Conservation (phyloP, 2,329 filamentous ascomycete species). For the Cryphonectria nitschkei region DNA sequence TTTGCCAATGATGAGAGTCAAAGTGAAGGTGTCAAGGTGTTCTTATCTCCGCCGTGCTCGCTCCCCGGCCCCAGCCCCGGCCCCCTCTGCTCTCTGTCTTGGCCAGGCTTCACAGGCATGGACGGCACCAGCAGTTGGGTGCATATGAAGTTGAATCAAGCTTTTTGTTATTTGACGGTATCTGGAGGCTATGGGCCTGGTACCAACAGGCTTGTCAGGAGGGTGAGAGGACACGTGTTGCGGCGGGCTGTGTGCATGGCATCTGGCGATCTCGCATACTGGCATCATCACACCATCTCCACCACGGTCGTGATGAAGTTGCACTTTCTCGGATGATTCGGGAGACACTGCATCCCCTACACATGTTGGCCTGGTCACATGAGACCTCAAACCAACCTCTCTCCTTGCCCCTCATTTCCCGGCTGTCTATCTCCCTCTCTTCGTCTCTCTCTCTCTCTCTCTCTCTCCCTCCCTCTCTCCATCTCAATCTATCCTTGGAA, state of each 20-base stretch:
- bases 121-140: background rate
- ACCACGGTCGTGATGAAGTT: background rate
- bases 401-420: background rate
- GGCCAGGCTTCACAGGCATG: background rate
- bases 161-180: background rate
- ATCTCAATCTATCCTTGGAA: background rate
- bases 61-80: too few species aligned
- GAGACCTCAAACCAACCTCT: background rate
- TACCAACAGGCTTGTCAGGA: background rate
- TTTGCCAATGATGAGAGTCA: background rate
- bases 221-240: background rate
- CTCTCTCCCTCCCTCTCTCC: too few species aligned
- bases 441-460: too few species aligned
- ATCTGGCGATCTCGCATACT: background rate
- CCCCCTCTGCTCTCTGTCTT: too few species aligned
- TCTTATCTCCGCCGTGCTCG: slow-evolving; percentile 8
- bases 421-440: background rate
- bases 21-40: too few species aligned
- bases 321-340: background rate
- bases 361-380: background rate
- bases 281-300: background rate
- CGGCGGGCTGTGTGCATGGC: background rate
- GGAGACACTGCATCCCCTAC: background rate
- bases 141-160: background rate
- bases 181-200: background rate